A percentile compares a stretch with the other conserved stretches of the same genome.
Conservation (phyloP, 2,329 filamentous ascomycete genomes). For the Fusarium sp. region DNA sequence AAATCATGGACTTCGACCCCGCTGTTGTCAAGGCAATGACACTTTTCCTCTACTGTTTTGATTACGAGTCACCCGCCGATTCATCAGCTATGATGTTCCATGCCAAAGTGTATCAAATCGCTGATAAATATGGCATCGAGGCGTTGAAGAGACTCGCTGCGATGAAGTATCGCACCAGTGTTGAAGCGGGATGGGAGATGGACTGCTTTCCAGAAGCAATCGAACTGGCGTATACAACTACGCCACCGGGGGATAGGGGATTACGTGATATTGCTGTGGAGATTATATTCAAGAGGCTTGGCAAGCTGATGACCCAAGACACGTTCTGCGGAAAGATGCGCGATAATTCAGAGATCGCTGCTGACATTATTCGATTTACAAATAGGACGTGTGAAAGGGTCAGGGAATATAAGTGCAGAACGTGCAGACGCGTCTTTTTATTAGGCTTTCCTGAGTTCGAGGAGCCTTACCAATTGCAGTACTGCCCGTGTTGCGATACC, state of each 20-base stretch:
- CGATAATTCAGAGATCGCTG: too few relatives aligned
- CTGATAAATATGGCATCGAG: not conserved
- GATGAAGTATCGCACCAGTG: accelerated
- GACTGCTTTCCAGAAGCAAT: accelerated
- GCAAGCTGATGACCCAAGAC: too few relatives aligned
- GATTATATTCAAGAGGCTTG: too few relatives aligned
- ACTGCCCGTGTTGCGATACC: too few relatives aligned
- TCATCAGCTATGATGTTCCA: accelerated
- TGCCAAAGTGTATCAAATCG: not conserved
- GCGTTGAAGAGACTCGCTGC: accelerated
- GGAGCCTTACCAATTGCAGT: too few relatives aligned
- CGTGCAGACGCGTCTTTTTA: too few relatives aligned
- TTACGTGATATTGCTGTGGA: too few relatives aligned
- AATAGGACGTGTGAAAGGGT: too few relatives aligned
- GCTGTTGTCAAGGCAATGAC: not conserved
- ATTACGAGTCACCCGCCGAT: accelerated
- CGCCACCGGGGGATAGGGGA: accelerated
- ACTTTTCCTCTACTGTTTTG: accelerated
- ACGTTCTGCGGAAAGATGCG: too few relatives aligned
- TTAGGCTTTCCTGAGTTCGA: too few relatives aligned
- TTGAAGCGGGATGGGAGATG: accelerated
- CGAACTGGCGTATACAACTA: not conserved
- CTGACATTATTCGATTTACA: too few relatives aligned
- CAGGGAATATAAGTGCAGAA: too few relatives aligned
- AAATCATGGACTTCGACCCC: not conserved